A percentile compares a stretch with the other conserved stretches of the same genome.
Conservation (phyloP, 2,329 filamentous ascomycete species). For the Cladobotryum protrusum region DNA sequence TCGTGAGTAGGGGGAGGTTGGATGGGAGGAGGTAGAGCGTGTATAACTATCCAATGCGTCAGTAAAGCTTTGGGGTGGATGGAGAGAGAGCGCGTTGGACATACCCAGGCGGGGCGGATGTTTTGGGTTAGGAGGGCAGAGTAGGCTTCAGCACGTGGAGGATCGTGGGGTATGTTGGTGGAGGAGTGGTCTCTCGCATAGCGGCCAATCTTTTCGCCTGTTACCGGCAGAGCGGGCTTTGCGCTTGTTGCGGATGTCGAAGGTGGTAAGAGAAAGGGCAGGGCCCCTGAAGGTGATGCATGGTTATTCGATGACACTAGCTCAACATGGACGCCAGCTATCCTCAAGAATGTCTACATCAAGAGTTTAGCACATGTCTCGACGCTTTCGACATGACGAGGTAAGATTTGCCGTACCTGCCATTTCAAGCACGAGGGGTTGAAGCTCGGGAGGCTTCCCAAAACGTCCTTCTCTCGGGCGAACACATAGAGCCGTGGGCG, state of each 20-base stretch:
- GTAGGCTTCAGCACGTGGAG: slow-evolving; percentile 65
- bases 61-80: slow-evolving; percentile 73
- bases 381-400: background rate
- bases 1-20: background rate
- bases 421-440: slow-evolving; percentile 93
- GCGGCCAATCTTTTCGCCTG: slow-evolving; percentile 55
- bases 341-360: slow-evolving; percentile 70
- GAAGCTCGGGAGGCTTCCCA: slow-evolving; percentile 61
- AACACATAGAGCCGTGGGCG: slow-evolving; percentile 70
- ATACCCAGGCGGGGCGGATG: slow-evolving; percentile 47
- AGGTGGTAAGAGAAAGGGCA: slow-evolving; percentile 64
- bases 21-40: slow-evolving; percentile 5
- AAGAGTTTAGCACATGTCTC: background rate
- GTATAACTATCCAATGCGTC: slow-evolving; percentile 66
- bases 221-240: slow-evolving; percentile 45
- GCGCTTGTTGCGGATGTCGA: slow-evolving; percentile 18
- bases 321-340: slow-evolving; percentile 62
- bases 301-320: slow-evolving; percentile 78
- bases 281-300: slow-evolving; percentile 79
- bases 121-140: slow-evolving; percentile 54
- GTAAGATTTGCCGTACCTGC: slow-evolving; percentile 57
- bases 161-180: slow-evolving; percentile 39
- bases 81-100: slow-evolving; percentile 52
- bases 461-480: slow-evolving; percentile 56
- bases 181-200: slow-evolving; percentile 51